phyloP scores from a whole-genome alignment of 352 stramenopile species.

The Phytopythium delawarense region DNA sequence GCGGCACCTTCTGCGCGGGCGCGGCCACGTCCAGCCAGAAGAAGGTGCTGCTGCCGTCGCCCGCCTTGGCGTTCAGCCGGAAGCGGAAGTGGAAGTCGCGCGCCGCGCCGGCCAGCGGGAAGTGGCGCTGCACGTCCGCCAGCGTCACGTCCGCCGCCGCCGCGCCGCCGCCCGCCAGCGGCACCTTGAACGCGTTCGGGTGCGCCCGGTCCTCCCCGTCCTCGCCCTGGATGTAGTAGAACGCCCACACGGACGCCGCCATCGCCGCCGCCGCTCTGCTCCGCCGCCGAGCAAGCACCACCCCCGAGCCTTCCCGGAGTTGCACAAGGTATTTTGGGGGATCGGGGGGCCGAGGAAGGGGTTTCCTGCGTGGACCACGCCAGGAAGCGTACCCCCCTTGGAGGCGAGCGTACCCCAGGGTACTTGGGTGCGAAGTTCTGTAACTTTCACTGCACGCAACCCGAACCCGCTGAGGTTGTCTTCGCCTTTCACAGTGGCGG shows the following conservation, averaged over 20 bases:
- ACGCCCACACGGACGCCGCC: constrained; percentile 58
- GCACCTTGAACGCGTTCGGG: constrained; percentile 76
- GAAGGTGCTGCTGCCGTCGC: constrained; percentile 49
- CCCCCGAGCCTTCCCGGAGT: too few relatives aligned
- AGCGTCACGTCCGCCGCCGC: constrained; percentile 62
- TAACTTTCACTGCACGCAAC: background rate
- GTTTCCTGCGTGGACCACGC: background rate
- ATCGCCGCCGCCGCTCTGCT: constrained; percentile 4
- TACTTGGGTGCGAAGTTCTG: background rate
- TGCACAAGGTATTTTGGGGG: background rate
- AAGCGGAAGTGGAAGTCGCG: constrained; percentile 81
- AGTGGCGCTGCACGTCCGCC: constrained; percentile 58
- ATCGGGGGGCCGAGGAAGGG: background rate
- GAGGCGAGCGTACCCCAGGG: background rate
- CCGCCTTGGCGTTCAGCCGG: constrained; percentile 58
- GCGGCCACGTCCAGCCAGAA: constrained; percentile 74
- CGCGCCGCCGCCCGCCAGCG: constrained; percentile 15
- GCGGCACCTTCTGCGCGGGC: constrained; percentile 56
- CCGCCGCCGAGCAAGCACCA: background rate
- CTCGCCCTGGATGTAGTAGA: constrained; percentile 88
- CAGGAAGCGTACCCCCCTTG: background rate
- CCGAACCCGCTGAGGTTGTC: background rate
- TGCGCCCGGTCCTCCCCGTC: constrained; percentile 80
- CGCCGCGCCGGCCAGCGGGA: constrained; percentile 43
- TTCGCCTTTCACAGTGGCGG: background rate